Evolutionary conservation across 2,329 filamentous ascomycete species (phyloP), one percentile per base, ranked within the genome.

Genomic region (Eutypa lata): DNA sequence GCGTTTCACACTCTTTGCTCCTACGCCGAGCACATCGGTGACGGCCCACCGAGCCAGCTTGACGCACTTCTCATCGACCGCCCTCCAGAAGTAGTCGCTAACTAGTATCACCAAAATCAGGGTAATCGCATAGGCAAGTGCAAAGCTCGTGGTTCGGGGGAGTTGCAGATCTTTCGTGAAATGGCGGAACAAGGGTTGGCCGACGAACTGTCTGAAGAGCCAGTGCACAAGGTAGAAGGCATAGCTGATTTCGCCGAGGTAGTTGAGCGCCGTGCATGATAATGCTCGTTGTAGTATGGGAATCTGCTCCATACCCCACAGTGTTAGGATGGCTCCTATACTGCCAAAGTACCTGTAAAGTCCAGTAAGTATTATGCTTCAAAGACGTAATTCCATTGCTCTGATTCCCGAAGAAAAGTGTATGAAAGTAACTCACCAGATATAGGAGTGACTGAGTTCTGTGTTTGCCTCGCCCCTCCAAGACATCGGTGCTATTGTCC

Each of bases 221-320:
- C 33, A 31, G 40, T 46, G 42, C 18, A 51, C 31, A 7, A 51
- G 43, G 31, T 51, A 51, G 42, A 46, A 51, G n/a, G 49, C 42
- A 22, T 46, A 51, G 43, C 49, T 51, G 33, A 51, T 51, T 26
- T 51, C 49, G 42, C 49, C 49, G 19, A 51, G 33, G 22, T 51
- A 51, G 14, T 24, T 19, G 19, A 51, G 33, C 6, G 43, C 24
- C 19, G 28, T 24, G 31, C 37, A 22, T n/a, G 43, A 44, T 13
- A 51, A 22, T 21, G 8, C 18, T 11, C 43, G 31, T 37, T 47
- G 49, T 14, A 51, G 28, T 26, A 24, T 18, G 10, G 43, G 42
- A 13, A 51, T 31, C 31, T 47, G 42, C 49, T 51, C 49, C 28
- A 51, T n/a, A 11, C 42, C 42, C 42, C 43, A 51, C 10, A 51